Evolutionary conservation across 1,284 basidiomycete genomes (phyloP), one percentile per base, ranked within the genome.

Genomic region (Papiliotrema nemorosa): DNA sequence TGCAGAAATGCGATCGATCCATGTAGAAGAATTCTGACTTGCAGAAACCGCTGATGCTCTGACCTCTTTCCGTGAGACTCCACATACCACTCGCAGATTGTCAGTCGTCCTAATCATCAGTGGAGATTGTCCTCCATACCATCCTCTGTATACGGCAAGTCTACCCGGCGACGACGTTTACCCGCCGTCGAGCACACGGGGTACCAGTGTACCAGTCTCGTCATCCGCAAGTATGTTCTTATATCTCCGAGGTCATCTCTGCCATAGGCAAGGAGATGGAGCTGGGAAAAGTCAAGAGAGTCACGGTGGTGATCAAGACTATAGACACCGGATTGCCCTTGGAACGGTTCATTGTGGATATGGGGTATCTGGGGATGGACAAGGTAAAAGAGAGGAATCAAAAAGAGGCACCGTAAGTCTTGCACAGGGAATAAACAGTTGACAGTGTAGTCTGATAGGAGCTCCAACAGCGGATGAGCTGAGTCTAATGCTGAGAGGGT

Each of bases 51-150:
- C 55, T 24, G 60, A 69, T 20, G 60, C 62, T 1, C 44, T 72
- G n/a, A 59, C 67, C 6, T 68, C 69, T 0, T 68, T 71, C 50
- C 56, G 70, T 72, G 44, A 25, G 67, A 55, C 35, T 1, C 35
- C 18, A 31, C 14, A 22, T 5, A n/a, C 35, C 14, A 12, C 16
- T 31, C 29, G 7, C 29, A 31, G 7, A 7, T 31, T 14, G 14
- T 31, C 29, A 7, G 9, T 7, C 14, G 29, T 31, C 29, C 7
- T 33, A 35, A 21, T 14, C n/a, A 20, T 18, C 48, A 93, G 90
- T 97, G 61, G 93, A 97, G 71, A 87, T 93, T 22, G 87, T 89
- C 2, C 84, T 96, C 52, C 92, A 97, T 69, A 87, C 86, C 1
- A 88, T 97, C 53, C 80, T 97, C 1, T 94, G 89, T 65, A 83